Evolutionary conservation across 1,284 basidiomycete genomes (phyloP), one percentile per base, ranked within the genome.

Genomic region (Ceratobasidium sp.): DNA sequence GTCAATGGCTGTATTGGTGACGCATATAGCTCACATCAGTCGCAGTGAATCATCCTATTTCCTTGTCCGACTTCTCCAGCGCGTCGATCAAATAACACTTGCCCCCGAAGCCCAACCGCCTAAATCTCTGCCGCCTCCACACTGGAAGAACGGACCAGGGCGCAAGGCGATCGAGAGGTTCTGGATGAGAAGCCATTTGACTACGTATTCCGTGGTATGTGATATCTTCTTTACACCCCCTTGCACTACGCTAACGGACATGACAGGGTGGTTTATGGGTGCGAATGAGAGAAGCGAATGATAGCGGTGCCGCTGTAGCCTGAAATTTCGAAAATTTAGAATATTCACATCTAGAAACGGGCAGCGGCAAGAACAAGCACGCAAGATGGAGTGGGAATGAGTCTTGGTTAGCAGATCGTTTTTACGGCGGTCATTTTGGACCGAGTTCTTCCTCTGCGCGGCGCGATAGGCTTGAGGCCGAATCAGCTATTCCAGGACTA

Each of bases 61-160:
- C 74, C 74, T 84, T 36, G 78, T 84, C 58, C 80, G 82, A 5
- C 76, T 85, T 0, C 76, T 85, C 9, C 87, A 89, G 77, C 80
- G 76, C 9, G 87, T 88, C 77, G 80, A 81, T 1, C 76, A 74
- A 0, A 84, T 89, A 72, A 77, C 75, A 5, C 78, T 88, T 3
- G 86, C 80, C 2, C 80, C 77, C n/a, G 81, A 84, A 21, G 80
- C 79, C 0, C 83, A 84, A 65, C 81, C 82, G 0, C 74, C 76
- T n/a, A 79, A 79, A n/a, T 77, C 78, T 0, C 76, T 78, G 9
- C 81, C 82, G 1, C 82, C 82, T 50, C 50, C 45, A 5, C 74
- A 73, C 10, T 77, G 79, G 26, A 84, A 83, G 83, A 76, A 76
- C 21, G 75, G 69, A 16, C 72, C 75, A 2, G 80, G 81, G 0